Percentiles rank a stretch among this genome's conserved stretches.
Evolutionary conservation across 257 asterid genomes (phyloP).

Genomic region (Petunia axillaris): DNA sequence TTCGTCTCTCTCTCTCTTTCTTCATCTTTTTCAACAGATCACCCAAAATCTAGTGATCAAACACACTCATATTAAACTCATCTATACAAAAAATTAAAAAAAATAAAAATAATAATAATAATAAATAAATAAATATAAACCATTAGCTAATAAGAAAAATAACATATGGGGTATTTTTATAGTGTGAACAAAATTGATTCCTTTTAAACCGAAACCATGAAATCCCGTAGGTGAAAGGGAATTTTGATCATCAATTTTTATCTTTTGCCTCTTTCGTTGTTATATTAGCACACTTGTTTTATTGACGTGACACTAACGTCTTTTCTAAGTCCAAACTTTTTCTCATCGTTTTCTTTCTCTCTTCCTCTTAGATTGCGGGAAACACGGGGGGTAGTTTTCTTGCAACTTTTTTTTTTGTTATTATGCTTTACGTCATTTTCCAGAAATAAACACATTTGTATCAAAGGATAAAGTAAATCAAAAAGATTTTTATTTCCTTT

Average conservation of each 20-base stretch:
- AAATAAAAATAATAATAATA: too few relatives aligned
- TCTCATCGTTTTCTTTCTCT: not conserved
- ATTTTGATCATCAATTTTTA: not conserved
- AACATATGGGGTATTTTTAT: too few relatives aligned
- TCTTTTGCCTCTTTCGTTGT: not conserved
- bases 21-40: not conserved
- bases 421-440: not conserved
- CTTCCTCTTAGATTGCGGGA: conserved; percentile 9
- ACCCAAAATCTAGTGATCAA: conserved; percentile 9
- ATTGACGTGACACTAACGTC: conserved; percentile 25
- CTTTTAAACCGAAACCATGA: not conserved
- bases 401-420: not conserved
- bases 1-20: not conserved
- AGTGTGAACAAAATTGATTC: not conserved
- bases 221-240: not conserved
- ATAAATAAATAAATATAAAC: too few relatives aligned
- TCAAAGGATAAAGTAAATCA: conserved; percentile 16
- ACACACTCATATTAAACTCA: too few relatives aligned
- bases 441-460: conserved; percentile 1
- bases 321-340: conserved; percentile 1
- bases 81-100: not conserved
- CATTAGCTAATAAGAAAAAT: too few relatives aligned
- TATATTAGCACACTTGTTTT: not conserved
- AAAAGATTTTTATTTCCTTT: conserved; percentile 44
- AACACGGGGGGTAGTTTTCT: conserved; percentile 15